Evolutionary conservation across 2,329 filamentous ascomycete genomes (phyloP), one percentile per base, ranked within the genome.

Genomic region (Monilinia polystroma): DNA sequence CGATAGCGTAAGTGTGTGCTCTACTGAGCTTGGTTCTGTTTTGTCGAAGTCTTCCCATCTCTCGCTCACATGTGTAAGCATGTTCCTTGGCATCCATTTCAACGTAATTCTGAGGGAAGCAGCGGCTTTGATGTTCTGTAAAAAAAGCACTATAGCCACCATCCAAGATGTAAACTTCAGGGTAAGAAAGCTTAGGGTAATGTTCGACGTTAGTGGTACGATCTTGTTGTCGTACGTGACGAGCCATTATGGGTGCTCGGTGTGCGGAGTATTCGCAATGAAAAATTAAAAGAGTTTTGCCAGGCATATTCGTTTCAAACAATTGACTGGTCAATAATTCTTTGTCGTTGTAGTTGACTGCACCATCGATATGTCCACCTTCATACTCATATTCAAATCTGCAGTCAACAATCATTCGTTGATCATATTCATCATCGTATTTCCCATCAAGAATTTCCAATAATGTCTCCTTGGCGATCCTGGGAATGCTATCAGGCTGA

Each of bases 241-340:
- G 93, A 60, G 95, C 95, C 90, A 98, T 98, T 70, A 97, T 89
- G 57, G 95, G 95, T 56, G 95, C 95, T 70, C 95, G 91, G 78
- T 98, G 94, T 51, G 92, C 94, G 45, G 95, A 98, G 80, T 98
- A 99, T 80, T 99, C 95, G 85, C 95, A 99, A 81, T 99, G 95
- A 74, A 99, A 92, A 72, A 99, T 88, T 69, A 99, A 80, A 14
- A 97, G 83, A 0, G 93, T 95, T 72, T 87, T 90, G 60, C 89
- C 85, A 57, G 85, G 80, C 74, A 89, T 86, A 23, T 84, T 83
- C 41, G 77, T 73, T 66, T 87, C 80, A 78, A 99, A 97, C 59
- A 99, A 85, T 72, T 93, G 87, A 66, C 83, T 83, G 11, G 92
- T 87, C 67, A 99, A 83, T 68, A 90, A 81, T 75, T 99, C 94